Percentiles rank a stretch among this genome's conserved stretches.
Conservation (phyloP, 371 early-diverging fungal genomes). For the Mucor plumbeus region DNA sequence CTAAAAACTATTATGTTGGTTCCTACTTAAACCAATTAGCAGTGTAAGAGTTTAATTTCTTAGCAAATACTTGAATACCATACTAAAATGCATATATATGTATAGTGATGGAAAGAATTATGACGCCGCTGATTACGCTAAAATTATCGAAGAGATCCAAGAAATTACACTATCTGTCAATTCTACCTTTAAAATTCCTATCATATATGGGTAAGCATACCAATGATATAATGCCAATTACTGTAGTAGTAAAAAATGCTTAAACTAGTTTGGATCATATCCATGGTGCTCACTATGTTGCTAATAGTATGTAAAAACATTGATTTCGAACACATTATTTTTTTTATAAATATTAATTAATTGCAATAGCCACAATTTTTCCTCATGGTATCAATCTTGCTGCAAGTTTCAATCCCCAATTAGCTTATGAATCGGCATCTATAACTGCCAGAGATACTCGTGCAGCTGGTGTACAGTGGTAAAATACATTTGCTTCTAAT, state of each 20-base stretch:
- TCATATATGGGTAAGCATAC: constrained; percentile 41
- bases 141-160: constrained; percentile 40
- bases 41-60: constrained; percentile 19
- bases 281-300: constrained; percentile 72
- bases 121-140: constrained; percentile 34
- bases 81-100: not conserved
- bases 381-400: constrained; percentile 59
- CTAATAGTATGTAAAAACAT: constrained; percentile 31
- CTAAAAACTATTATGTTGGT: constrained; percentile 44
- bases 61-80: too few species aligned
- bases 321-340: not conserved
- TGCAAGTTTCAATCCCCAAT: constrained; percentile 55
- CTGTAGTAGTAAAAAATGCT: not conserved
- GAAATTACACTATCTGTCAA: constrained; percentile 37
- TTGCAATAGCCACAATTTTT: constrained; percentile 51
- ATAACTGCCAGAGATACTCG: constrained; percentile 56
- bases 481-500: not conserved
- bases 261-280: constrained; percentile 61
- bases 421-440: constrained; percentile 54
- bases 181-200: constrained; percentile 42
- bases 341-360: not conserved
- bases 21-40: constrained; percentile 43
- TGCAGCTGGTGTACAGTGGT: constrained; percentile 50
- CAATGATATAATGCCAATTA: not conserved
- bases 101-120: constrained; percentile 34